Evolutionary conservation across 352 stramenopile genomes (phyloP), one percentile per base, ranked within the genome.

Genomic region (Phytophthora constricta): DNA sequence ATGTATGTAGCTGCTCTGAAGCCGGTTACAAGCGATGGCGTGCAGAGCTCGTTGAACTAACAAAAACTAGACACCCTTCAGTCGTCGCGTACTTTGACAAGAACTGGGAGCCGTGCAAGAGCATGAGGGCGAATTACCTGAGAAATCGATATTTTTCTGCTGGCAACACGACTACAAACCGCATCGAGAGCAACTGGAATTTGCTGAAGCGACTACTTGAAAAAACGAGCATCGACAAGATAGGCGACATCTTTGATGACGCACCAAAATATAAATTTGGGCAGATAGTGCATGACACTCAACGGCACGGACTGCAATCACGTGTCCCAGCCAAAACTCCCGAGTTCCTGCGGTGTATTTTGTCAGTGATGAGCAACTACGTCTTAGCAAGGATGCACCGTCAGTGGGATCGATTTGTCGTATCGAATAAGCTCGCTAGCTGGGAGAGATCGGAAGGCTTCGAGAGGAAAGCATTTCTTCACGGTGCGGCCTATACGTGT

Each of bases 111-210:
- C 8, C 59, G 2, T 67, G 49, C 13, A 13, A 16, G 8, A 14
- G 17, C 1, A 67, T 67, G 50, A 60, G 49, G 41, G 50, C 49
- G 25, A 67, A 60, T 25, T 16, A 50, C 31, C 26, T 13, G 10
- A 20, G 59, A 1, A 22, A 23, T 1, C 46, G 54, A 48, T 33
- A 11, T 2, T 66, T 60, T 17, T 46, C 49, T 19, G 48, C 59
- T 25, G 49, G 59, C 2, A 66, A 60, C 20, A 60, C 49, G 2
- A 66, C 41, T 11, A 50, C 48, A 1, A 66, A 54, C 28, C 48
- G 59, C 3, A 48, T 59, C 16, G 42, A 66, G 17, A 55, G 37
- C 7, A 66, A 66, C 23, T 66, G 59, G 59, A 59, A 60, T 20
- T 49, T 48, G 7, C 0, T 66, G 1, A 66, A 60, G 11, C 13